Base-by-base conservation (phyloP, 768 basidiomycete genomes). In the Psilocybe sp. region DNA sequence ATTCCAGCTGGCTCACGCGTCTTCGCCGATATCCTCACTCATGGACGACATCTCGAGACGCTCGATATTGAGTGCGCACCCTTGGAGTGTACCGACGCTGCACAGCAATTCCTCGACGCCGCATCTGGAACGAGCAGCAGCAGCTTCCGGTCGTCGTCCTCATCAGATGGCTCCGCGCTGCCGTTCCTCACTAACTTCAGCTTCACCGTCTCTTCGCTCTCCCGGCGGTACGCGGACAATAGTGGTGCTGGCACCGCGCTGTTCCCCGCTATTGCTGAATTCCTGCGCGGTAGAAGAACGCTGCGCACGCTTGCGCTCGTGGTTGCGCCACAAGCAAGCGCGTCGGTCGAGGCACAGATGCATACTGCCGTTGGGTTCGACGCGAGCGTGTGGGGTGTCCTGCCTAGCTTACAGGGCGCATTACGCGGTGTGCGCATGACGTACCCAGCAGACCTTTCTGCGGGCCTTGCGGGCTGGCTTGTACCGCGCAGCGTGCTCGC, bases 171-270 rank as follows among this genome's bases (percentile, higher is more conserved):
- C 1, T 1, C 19, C 1, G 34, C 49, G 0, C 73, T 87, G 2
- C 85, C 84, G 9, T 82, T 85, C 70, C 74, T 89, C 5, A 75
- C 77, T 2, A 78, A 86, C 61, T 87, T 89, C 59, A 71, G 79
- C 1, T 75, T 89, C 56, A 70, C 70, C 11, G 72, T 82, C 14
- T 61, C 67, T n/a, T 63, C 61, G 2, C 59, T 80, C 2, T 68
- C 70, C 11, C 69, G 76, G 44, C 68, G 78, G 15, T 64, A 75
- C 12, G 51, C 59, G 2, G 85, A 88, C 58, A 28, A 28, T 7
- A 28, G 23, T 28, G 23, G 23, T 28, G 23, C 23, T 28, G 23
- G 23, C 23, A 69, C 75, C 12, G 85, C 85, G 57, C 70, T 89
- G 3, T 85, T 88, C 69, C 84, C 84, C 2, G 76, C 87, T 7